Evolutionary conservation across 768 basidiomycete species (phyloP).

Genomic region (Trametes gibbosa): DNA sequence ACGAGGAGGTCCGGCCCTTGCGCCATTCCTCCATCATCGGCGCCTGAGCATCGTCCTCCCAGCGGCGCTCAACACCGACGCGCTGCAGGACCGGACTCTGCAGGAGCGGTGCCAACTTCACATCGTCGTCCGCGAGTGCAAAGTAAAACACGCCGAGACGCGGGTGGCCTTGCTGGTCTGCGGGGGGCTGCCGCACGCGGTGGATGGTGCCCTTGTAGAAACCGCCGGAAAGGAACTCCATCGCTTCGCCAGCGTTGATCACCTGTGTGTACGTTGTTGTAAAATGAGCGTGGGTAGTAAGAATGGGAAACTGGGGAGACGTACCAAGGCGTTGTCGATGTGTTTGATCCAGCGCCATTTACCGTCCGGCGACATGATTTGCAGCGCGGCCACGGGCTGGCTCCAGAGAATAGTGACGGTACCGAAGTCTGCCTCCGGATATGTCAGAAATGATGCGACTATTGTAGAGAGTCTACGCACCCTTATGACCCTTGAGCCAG

Average conservation of each 20-base stretch:
- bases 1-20: conserved; percentile 36
- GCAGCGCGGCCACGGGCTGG: conserved; percentile 37
- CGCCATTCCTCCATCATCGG: conserved; percentile 34
- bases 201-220: conserved; percentile 38
- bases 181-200: conserved; percentile 37
- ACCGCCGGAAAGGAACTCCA: conserved; percentile 36
- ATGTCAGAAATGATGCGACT: neutral
- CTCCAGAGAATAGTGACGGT: conserved; percentile 38
- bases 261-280: conserved; percentile 30
- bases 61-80: conserved; percentile 29
- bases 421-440: conserved; percentile 28
- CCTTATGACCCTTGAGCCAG: conserved; percentile 40
- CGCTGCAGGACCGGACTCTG: conserved; percentile 34
- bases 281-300: neutral
- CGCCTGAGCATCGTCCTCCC: conserved; percentile 23
- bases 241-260: conserved; percentile 35
- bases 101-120: conserved; percentile 28
- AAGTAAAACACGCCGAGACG: conserved; percentile 39
- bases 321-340: conserved; percentile 35
- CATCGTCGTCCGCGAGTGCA: conserved; percentile 31
- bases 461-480: conserved; percentile 12
- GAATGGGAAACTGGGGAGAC: neutral
- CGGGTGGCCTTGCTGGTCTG: conserved; percentile 32
- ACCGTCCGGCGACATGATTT: conserved; percentile 35
- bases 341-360: conserved; percentile 38